Conservation (phyloP, 1,284 basidiomycete species). For the Moesziomyces sp. region DNA sequence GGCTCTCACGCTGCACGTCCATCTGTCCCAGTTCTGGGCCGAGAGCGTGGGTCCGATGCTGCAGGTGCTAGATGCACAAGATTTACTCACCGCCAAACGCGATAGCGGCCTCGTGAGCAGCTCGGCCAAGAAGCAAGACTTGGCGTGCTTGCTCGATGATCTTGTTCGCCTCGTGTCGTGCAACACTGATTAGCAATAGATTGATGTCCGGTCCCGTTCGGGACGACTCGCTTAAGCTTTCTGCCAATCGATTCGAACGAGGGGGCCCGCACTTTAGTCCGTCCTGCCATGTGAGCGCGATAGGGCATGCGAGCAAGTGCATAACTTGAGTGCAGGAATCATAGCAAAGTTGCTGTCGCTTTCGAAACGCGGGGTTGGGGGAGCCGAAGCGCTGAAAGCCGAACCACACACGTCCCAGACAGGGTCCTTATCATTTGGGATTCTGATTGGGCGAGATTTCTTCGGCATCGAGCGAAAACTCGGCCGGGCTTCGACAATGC, state of each 20-base stretch:
- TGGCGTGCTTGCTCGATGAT: slow-evolving; percentile 25
- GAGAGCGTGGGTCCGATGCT: slow-evolving; percentile 76
- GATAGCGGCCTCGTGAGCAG: slow-evolving; percentile 8
- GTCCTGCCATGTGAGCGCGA: slow-evolving; percentile 4
- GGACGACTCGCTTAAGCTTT: no score
- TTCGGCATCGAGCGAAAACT: no score
- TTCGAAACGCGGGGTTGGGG: neutral
- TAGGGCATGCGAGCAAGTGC: neutral
- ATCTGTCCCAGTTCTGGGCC: slow-evolving; percentile 73
- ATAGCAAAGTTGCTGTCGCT: no score
- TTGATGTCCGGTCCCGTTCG: neutral
- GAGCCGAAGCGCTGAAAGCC: no score
- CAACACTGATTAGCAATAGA: slow-evolving; percentile 2
- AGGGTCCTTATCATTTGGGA: no score
- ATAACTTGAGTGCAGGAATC: neutral
- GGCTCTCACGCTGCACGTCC: slow-evolving; percentile 78
- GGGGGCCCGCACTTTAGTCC: slow-evolving; percentile 3
- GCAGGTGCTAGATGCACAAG: slow-evolving; percentile 74
- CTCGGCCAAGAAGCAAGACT: slow-evolving; percentile 32
- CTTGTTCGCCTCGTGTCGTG: slow-evolving; percentile 19
- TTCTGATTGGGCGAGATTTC: no score
- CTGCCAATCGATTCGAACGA: neutral
- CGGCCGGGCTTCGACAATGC: no score
- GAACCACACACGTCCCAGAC: no score
- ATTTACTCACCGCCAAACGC: slow-evolving; percentile 11